Base-by-base conservation (phyloP, 495 filamentous ascomycete species). In the Penicillium silybi region DNA sequence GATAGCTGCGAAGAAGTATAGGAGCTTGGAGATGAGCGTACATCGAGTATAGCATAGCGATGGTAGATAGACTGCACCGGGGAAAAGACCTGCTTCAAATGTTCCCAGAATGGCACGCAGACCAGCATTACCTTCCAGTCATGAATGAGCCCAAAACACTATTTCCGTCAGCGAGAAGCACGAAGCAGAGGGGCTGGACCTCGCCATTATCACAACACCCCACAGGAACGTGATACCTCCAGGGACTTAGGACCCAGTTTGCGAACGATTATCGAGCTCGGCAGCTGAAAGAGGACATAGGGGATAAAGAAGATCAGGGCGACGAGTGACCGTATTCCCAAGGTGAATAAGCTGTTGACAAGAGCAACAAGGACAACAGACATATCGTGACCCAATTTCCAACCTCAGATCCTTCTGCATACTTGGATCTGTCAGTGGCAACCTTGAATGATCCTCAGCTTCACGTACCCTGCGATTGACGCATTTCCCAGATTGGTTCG, bases 51-150 rank as follows among this genome's bases (percentile, higher is more conserved):
- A 84, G 80, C 81, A 83, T 1, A 76, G 80, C 42, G 64, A 71
- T 11, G 84, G 70, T 17, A 83, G 63, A 54, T 83, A 84, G 1
- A 79, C 72, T 29, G 74, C 75, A 39, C 37, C 74, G 56, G 82
- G 81, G 66, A 80, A 83, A 61, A 83, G 84, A 0, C 62, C 43
- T 8, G 83, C 80, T 51, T 86, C 81, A 5, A 85, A 61, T 3
- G 80, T 58, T 41, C 83, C 82, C n/a, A 87, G 68, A n/a, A 85
- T 47, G 1, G 81, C 63, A 13, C 83, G 69, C 37, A 85, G 57
- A 0, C 58, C 81, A 75, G 65, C 63, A 85, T 68, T 0, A 60
- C 54, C n/a, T 58, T 52, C 74, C 76, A 85, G 11, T 66, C 62
- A 8, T 73, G 62, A 13, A 76, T 70, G 39, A 85, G 83, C 2